Conservation (phyloP, 768 basidiomycete genomes). For the Lactifluus pinguis region DNA sequence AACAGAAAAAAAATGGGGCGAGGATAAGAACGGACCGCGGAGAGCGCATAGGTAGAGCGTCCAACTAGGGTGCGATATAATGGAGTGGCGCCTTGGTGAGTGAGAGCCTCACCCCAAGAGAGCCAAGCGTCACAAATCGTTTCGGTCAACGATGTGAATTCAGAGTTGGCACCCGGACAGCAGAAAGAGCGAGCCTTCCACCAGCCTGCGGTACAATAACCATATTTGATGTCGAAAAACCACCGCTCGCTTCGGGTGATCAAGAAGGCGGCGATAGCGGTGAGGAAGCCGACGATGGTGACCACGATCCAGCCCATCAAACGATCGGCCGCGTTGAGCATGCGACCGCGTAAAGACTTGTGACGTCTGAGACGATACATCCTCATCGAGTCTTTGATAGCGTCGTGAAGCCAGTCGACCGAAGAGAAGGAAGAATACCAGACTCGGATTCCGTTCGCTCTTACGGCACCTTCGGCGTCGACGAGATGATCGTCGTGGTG, state of each 20-base stretch:
- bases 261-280: slow-evolving; percentile 78
- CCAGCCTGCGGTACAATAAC: slow-evolving; percentile 66
- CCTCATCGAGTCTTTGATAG: slow-evolving; percentile 86
- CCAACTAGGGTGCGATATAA: slow-evolving; percentile 42
- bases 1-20: background rate
- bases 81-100: slow-evolving; percentile 24
- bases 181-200: slow-evolving; percentile 77
- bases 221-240: slow-evolving; percentile 90
- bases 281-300: slow-evolving; percentile 77
- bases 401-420: slow-evolving; percentile 95
- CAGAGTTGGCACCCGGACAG: slow-evolving; percentile 39
- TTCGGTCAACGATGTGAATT: slow-evolving; percentile 23
- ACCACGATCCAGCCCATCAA: slow-evolving; percentile 85
- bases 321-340: slow-evolving; percentile 61
- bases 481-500: slow-evolving; percentile 24
- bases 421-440: slow-evolving; percentile 88
- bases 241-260: slow-evolving; percentile 81
- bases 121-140: slow-evolving; percentile 57
- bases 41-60: slow-evolving; percentile 57
- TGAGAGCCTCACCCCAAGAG: slow-evolving; percentile 60
- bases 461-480: slow-evolving; percentile 41
- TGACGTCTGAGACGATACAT: slow-evolving; percentile 62
- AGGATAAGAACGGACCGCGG: slow-evolving; percentile 65
- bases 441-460: slow-evolving; percentile 83
- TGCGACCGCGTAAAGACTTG: slow-evolving; percentile 58